Conservation (phyloP, 495 filamentous ascomycete genomes). For the Aspergillus baeticus region DNA sequence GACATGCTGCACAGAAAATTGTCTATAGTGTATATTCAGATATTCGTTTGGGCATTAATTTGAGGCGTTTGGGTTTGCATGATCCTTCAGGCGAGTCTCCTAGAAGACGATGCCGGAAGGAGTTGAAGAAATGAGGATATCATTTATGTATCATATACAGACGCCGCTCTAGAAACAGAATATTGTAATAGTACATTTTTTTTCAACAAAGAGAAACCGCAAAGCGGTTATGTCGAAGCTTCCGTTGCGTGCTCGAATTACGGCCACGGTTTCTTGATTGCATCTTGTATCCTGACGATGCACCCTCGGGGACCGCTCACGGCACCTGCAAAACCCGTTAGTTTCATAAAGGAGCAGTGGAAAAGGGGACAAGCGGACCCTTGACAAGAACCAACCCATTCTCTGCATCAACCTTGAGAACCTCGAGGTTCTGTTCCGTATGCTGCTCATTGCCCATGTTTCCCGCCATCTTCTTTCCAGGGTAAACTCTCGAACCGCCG, state of each 20-base stretch:
- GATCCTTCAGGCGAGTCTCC: conserved; percentile 5
- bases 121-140: conserved; percentile 37
- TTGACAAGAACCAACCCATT: conserved; percentile 86
- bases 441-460: conserved; percentile 86
- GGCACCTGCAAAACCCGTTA: conserved; percentile 48
- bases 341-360: not conserved
- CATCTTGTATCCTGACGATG: conserved; percentile 82
- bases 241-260: conserved; percentile 45
- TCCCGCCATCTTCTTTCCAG: conserved; percentile 97
- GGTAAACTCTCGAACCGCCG: conserved; percentile 84
- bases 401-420: conserved; percentile 80
- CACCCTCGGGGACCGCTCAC: conserved; percentile 84
- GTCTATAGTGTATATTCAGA: conserved; percentile 8
- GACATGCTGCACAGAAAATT: conserved; percentile 11
- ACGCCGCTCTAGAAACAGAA: conserved; percentile 46
- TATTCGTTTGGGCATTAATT: conserved; percentile 10
- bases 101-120: not conserved
- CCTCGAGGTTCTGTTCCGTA: conserved; percentile 85
- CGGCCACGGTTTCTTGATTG: conserved; percentile 87
- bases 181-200: conserved; percentile 44
- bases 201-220: conserved; percentile 13
- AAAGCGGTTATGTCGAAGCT: conserved; percentile 31
- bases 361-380: conserved; percentile 45
- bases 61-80: conserved; percentile 12
- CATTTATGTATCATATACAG: conserved; percentile 50